These are phyloP conservation scores for Pseudonitzschia multistriata DNA, from an alignment of 108 stramenopile species.

Conservation along the genomic window DNA sequence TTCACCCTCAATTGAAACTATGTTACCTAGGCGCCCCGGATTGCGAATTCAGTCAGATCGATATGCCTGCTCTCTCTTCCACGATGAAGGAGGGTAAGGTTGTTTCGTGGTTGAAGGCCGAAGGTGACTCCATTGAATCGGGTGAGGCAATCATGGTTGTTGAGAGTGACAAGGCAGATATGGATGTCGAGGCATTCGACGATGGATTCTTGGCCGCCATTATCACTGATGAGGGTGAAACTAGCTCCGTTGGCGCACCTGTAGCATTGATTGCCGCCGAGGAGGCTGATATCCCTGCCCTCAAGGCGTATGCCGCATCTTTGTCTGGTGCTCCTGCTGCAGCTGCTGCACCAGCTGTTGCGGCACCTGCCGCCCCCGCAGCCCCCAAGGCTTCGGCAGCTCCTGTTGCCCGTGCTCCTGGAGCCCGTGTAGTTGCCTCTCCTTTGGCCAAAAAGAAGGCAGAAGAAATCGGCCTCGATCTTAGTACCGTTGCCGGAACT, in stretches of 20 bases:
- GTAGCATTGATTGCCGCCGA: constrained; percentile 88
- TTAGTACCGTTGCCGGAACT: constrained; percentile 85
- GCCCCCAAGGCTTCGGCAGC: constrained; percentile 58
- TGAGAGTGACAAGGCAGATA: constrained; percentile 97
- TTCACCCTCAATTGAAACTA: not conserved
- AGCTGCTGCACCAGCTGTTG: constrained; percentile 45
- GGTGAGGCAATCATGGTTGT: constrained; percentile 97
- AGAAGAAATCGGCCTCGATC: constrained; percentile 82
- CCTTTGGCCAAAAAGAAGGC: constrained; percentile 93
- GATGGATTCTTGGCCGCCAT: constrained; percentile 95
- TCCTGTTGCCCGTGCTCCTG: constrained; percentile 47
- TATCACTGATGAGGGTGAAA: constrained; percentile 88
- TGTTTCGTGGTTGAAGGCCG: constrained; percentile 92
- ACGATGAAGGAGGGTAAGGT: constrained; percentile 99
- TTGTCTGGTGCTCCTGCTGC: constrained; percentile 54
- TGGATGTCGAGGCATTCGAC: constrained; percentile 97
- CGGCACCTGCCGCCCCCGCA: constrained; percentile 60
- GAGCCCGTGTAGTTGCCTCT: constrained; percentile 89
- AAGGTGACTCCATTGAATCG: constrained; percentile 88
- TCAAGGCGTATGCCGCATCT: constrained; percentile 77
- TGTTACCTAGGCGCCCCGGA: constrained; percentile 49
- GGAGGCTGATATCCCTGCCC: constrained; percentile 74
- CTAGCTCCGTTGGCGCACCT: constrained; percentile 86
- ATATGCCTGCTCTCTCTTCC: constrained; percentile 97
- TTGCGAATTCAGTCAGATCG: constrained; percentile 77